Conservation (phyloP, 2,329 filamentous ascomycete species). For the Fusarium palustre region DNA sequence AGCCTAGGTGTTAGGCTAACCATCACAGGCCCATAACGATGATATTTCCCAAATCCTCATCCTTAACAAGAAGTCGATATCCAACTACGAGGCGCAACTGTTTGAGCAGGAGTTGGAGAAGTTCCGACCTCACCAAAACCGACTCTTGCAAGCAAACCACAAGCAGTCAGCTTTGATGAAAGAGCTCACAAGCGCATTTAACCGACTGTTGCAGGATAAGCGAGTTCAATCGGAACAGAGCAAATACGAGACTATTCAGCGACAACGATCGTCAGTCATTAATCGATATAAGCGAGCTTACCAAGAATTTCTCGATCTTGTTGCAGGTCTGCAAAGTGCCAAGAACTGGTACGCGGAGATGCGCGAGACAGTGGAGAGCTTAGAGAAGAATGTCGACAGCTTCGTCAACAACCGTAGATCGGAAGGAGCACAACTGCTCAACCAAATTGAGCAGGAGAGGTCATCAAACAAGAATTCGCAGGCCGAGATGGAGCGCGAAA, state of each 20-base stretch:
- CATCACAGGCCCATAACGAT: constrained; percentile 83
- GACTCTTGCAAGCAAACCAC: constrained; percentile 91
- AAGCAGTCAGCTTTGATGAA: constrained; percentile 96
- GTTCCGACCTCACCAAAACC: constrained; percentile 91
- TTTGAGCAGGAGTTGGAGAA: constrained; percentile 99
- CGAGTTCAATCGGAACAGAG: constrained; percentile 92
- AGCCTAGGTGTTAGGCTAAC: constrained; percentile 34
- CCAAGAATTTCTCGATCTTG: constrained; percentile 90
- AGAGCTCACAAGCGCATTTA: constrained; percentile 89
- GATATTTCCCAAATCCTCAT: constrained; percentile 98
- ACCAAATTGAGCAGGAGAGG: constrained; percentile 85
- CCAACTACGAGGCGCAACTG: constrained; percentile 89
- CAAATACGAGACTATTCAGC: constrained; percentile 90
- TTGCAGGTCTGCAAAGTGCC: constrained; percentile 85
- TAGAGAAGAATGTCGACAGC: constrained; percentile 94
- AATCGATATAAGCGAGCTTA: constrained; percentile 91
- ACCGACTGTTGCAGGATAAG: constrained; percentile 90
- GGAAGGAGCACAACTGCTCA: constrained; percentile 89
- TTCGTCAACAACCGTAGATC: constrained; percentile 95
- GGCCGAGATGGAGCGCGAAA: constrained; percentile 88
- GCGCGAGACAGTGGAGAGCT: constrained; percentile 90
- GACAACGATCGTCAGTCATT: constrained; percentile 83
- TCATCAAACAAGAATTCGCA: constrained; percentile 68
- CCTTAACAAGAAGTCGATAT: constrained; percentile 95
- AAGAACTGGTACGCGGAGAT: constrained; percentile 96